A percentile compares a stretch with the other conserved stretches of the same genome.
Conservation (phyloP, 768 basidiomycete genomes). For the Leccinum rimulosum region DNA sequence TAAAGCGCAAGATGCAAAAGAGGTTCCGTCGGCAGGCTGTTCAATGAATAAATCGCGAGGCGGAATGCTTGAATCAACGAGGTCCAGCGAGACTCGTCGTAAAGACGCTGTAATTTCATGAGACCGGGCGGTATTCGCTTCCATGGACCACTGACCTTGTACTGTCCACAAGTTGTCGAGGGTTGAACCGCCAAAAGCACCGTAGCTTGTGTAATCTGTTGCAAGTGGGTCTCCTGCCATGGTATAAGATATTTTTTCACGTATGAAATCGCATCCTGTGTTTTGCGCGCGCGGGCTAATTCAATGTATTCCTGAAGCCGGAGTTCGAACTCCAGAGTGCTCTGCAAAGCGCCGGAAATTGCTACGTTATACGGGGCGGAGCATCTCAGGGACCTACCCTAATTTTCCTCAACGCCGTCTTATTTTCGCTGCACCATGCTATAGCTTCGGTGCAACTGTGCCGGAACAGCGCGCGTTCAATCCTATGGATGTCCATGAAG, state of each 20-base stretch:
- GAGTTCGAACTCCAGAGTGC: slow-evolving; percentile 93
- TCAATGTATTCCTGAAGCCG: slow-evolving; percentile 97
- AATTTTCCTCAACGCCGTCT: slow-evolving; percentile 85
- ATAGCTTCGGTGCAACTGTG: slow-evolving; percentile 88
- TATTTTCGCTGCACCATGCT: slow-evolving; percentile 96
- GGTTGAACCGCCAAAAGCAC: slow-evolving; percentile 74
- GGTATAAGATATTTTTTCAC: slow-evolving; percentile 72
- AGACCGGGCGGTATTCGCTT: slow-evolving; percentile 8
- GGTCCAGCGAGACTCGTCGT: slow-evolving; percentile 77
- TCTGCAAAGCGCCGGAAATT: slow-evolving; percentile 47
- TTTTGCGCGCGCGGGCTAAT: slow-evolving; percentile 65
- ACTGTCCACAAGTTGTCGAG: slow-evolving; percentile 69
- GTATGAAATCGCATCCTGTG: slow-evolving; percentile 79
- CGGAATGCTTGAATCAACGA: slow-evolving; percentile 77
- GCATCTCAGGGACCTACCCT: slow-evolving; percentile 50
- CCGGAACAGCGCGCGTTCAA: slow-evolving; percentile 72
- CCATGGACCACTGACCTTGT: slow-evolving; percentile 56
- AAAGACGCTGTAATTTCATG: slow-evolving; percentile 60
- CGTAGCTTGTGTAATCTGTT: slow-evolving; percentile 74
- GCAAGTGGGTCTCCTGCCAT: slow-evolving; percentile 81
- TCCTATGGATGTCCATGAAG: slow-evolving; percentile 84
- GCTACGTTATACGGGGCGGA: slow-evolving; percentile 6
- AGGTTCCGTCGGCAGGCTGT: slow-evolving; percentile 84
- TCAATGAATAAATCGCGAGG: slow-evolving; percentile 80
- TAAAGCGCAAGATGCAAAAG: slow-evolving; percentile 85